phyloP scores from a whole-genome alignment of 2,329 filamentous ascomycete species.

The Xylaria sp. region DNA sequence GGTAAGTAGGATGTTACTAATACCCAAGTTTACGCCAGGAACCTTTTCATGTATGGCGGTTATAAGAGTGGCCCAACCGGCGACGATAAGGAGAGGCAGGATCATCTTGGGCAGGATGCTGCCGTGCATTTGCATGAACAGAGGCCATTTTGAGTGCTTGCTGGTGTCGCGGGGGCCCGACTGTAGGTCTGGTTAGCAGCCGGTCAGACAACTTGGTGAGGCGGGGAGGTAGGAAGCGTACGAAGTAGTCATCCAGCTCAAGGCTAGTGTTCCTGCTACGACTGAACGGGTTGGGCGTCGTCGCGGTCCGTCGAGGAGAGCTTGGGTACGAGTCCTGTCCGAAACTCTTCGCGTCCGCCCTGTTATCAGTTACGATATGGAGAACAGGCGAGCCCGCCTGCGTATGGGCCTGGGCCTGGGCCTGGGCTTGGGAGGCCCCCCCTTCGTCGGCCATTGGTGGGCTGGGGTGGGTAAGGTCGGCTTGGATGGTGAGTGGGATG shows the following conservation, averaged over 20 bases:
- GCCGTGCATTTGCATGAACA: slow-evolving; percentile 76
- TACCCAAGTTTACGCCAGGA: slow-evolving; percentile 47
- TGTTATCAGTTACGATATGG: slow-evolving; percentile 13
- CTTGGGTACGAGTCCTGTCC: slow-evolving; percentile 24
- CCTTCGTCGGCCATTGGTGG: slow-evolving; percentile 33
- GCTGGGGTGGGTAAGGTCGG: no score
- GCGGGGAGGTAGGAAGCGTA: slow-evolving; percentile 29
- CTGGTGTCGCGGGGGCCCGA: slow-evolving; percentile 68
- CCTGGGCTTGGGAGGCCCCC: slow-evolving; percentile 12
- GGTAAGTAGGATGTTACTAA: slow-evolving; percentile 73
- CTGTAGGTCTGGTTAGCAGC: slow-evolving; percentile 27
- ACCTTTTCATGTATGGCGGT: slow-evolving; percentile 57
- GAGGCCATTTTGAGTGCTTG: slow-evolving; percentile 77
- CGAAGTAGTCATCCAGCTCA: slow-evolving; percentile 51
- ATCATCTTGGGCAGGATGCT: slow-evolving; percentile 75
- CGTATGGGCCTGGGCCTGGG: slow-evolving; percentile 14
- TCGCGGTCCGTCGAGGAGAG: slow-evolving; percentile 22
- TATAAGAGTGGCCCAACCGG: slow-evolving; percentile 67
- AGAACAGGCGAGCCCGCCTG: slow-evolving; percentile 7
- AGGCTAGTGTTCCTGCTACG: slow-evolving; percentile 37
- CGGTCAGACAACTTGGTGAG: neutral
- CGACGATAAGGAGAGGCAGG: slow-evolving; percentile 66
- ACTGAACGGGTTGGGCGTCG: slow-evolving; percentile 38
- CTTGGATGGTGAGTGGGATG: slow-evolving; percentile 1
- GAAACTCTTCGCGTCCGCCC: slow-evolving; percentile 10